Percentiles rank a stretch among this genome's conserved stretches.
Conservation (phyloP, 2,329 filamentous ascomycete species). For the Microcyclosporella mali region DNA sequence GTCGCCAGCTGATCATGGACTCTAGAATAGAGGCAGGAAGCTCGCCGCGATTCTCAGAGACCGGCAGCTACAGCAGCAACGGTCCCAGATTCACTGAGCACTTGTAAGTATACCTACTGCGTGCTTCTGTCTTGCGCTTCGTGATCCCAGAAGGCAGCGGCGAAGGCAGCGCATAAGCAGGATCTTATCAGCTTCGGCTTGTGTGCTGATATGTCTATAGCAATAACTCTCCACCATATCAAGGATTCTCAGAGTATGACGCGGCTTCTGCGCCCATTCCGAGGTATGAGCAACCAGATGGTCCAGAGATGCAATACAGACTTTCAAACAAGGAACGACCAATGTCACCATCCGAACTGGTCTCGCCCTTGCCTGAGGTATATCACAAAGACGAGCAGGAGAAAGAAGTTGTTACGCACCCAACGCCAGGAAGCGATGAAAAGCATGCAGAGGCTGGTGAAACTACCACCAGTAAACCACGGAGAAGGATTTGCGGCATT, state of each 20-base stretch:
- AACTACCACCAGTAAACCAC: conserved; percentile 2
- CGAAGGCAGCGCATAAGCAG: too few relatives aligned
- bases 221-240: conserved; percentile 23
- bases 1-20: background rate
- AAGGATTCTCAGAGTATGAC: conserved; percentile 18
- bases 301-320: conserved; percentile 9
- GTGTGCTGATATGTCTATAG: conserved; percentile 3
- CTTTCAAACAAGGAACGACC: conserved; percentile 21
- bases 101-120: conserved; percentile 17
- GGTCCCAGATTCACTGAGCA: conserved; percentile 25
- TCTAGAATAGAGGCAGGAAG: conserved; percentile 7
- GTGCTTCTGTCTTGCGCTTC: too few relatives aligned
- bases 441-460: conserved; percentile 9
- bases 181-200: background rate
- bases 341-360: conserved; percentile 20
- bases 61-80: conserved; percentile 3
- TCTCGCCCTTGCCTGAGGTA: conserved; percentile 24
- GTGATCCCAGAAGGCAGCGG: too few relatives aligned
- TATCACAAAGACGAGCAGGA: conserved; percentile 23
- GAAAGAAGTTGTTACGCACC: conserved; percentile 25
- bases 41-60: conserved; percentile 19
- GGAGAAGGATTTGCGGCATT: conserved; percentile 20
- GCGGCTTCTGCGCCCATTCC: conserved; percentile 13
- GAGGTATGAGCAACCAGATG: conserved; percentile 13
- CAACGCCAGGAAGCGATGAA: conserved; percentile 10